These are phyloP conservation scores for Sporothrix pseudoabietina DNA, from an alignment of 2,329 filamentous ascomycete genomes.

Conservation along the genomic window DNA sequence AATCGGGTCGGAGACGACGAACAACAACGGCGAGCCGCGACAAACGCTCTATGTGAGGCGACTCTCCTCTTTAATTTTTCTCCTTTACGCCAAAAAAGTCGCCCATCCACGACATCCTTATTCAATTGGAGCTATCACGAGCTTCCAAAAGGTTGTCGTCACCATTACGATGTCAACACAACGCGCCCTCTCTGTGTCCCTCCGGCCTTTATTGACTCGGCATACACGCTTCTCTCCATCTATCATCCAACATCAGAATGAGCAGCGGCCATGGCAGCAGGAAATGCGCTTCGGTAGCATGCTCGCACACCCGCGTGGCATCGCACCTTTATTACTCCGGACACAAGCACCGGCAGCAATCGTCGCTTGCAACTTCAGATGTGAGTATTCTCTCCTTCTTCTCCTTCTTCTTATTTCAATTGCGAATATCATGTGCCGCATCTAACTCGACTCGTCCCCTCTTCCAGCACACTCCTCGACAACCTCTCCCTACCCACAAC, in stretches of 20 bases:
- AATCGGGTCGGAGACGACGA: background rate
- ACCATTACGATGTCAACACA: slow-evolving; percentile 2
- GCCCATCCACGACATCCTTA: background rate
- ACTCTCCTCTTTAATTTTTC: too few relatives aligned
- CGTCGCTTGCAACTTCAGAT: background rate
- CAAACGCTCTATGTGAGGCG: background rate
- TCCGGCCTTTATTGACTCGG: slow-evolving; percentile 10
- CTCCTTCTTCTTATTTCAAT: background rate
- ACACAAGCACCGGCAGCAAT: background rate
- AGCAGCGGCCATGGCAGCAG: slow-evolving; percentile 21
- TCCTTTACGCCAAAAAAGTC: background rate
- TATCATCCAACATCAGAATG: background rate
- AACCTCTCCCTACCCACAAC: slow-evolving; percentile 20
- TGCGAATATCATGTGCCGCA: background rate
- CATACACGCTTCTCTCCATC: background rate
- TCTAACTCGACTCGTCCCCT: background rate
- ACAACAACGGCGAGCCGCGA: background rate
- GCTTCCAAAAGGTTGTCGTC: background rate
- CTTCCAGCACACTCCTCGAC: slow-evolving; percentile 5
- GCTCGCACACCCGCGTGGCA: background rate
- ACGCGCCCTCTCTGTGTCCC: background rate
- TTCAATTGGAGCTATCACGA: background rate
- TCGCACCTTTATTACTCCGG: background rate
- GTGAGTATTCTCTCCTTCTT: background rate
- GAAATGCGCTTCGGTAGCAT: background rate